phyloP scores from a whole-genome alignment of 164 flowering plant species.

The Tetrastigma voinierianum region DNA sequence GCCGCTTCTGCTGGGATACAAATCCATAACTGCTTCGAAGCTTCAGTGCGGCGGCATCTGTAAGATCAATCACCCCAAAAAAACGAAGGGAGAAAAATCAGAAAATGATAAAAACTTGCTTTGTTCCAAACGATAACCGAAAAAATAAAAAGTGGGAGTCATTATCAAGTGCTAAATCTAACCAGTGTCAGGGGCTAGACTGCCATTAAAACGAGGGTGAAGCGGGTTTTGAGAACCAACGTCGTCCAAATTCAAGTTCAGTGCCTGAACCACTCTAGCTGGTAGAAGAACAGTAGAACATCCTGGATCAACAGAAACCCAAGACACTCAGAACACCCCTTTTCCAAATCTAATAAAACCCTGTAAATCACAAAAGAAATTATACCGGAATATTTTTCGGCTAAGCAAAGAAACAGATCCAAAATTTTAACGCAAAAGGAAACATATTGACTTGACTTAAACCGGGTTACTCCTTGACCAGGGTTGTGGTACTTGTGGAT shows the following conservation, averaged over 20 bases:
- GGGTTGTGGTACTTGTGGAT: too few relatives aligned
- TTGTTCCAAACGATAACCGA: not conserved
- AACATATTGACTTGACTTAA: not conserved
- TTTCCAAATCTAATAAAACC: too few relatives aligned
- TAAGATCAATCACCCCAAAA: not conserved
- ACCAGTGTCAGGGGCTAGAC: slow-evolving; percentile 29
- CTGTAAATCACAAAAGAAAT: too few relatives aligned
- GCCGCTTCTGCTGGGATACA: slow-evolving; percentile 24
- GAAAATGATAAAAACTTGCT: not conserved
- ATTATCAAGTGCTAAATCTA: not conserved
- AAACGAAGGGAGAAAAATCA: not conserved
- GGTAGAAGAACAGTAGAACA: slow-evolving; percentile 45
- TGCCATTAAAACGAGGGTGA: slow-evolving; percentile 21
- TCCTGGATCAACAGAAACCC: slow-evolving; percentile 7
- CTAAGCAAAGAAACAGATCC: too few relatives aligned
- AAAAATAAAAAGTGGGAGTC: not conserved
- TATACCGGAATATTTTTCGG: too few relatives aligned
- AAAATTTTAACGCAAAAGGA: not conserved
- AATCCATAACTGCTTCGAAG: slow-evolving; percentile 13
- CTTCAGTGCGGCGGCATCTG: slow-evolving; percentile 20
- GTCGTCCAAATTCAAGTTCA: slow-evolving; percentile 56
- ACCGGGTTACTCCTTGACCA: too few relatives aligned
- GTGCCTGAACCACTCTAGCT: slow-evolving; percentile 43
- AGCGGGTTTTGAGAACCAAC: slow-evolving; percentile 26
- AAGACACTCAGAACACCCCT: not conserved